Percentiles rank a stretch among this genome's conserved stretches.
Conservation (phyloP, 2,329 filamentous ascomycete species). For the Curvularia spicifera region DNA sequence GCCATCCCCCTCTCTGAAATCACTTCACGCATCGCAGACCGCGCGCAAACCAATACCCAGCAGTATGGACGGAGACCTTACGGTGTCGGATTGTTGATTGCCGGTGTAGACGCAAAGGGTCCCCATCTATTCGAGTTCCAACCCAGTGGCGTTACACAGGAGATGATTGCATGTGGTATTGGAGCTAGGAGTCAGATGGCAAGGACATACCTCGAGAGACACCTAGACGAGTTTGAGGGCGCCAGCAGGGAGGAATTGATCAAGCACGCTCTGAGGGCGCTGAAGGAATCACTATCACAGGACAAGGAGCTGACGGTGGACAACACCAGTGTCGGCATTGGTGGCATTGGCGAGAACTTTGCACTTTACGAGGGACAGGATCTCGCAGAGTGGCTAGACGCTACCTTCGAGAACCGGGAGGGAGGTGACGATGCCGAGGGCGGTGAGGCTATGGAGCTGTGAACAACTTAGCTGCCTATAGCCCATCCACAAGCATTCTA, state of each 20-base stretch:
- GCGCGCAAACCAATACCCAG: conserved; percentile 97
- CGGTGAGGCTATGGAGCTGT: conserved; percentile 59
- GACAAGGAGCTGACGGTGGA: conserved; percentile 97
- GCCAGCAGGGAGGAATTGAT: conserved; percentile 84
- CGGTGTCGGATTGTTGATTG: conserved; percentile 89
- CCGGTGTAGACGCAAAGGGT: conserved; percentile 90
- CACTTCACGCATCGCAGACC: conserved; percentile 90
- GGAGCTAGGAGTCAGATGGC: conserved; percentile 97
- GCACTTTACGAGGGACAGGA: conserved; percentile 90
- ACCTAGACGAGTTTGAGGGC: conserved; percentile 81
- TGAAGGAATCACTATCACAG: conserved; percentile 95
- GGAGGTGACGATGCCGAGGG: conserved; percentile 46
- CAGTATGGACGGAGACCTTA: conserved; percentile 96
- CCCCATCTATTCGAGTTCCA: conserved; percentile 99
- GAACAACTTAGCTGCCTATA: neutral
- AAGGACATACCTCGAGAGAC: conserved; percentile 91
- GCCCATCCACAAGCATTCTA: neutral
- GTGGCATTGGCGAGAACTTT: conserved; percentile 80
- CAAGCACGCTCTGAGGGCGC: conserved; percentile 83
- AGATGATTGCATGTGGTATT: conserved; percentile 96
- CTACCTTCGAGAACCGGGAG: conserved; percentile 59
- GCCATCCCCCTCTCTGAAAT: conserved; percentile 89
- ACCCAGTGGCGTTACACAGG: conserved; percentile 91
- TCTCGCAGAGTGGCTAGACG: conserved; percentile 84
- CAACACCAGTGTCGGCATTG: conserved; percentile 91